A percentile compares a stretch with the other conserved stretches of the same genome.
These are phyloP conservation scores for Mucor plumbeus DNA, from an alignment of 371 early-diverging fungal genomes.

Conservation along the genomic window DNA sequence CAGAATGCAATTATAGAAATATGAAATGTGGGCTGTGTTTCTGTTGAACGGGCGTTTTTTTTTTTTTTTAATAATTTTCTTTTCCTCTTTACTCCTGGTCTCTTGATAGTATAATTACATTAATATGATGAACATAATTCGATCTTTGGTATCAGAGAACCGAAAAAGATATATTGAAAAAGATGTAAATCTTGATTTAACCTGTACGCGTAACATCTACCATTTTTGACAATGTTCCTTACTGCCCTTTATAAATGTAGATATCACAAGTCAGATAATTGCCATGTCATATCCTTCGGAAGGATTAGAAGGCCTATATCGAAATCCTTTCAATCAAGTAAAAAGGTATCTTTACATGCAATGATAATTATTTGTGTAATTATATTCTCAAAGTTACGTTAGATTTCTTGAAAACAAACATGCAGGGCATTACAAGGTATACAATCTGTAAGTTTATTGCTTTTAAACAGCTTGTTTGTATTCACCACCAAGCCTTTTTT, in stretches of 20 bases:
- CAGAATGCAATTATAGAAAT: background rate
- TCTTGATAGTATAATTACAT: background rate
- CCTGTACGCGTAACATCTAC: slow-evolving; percentile 43
- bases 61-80: slow-evolving; percentile 3
- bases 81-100: background rate
- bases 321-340: slow-evolving; percentile 65
- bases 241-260: slow-evolving; percentile 27
- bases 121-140: slow-evolving; percentile 43
- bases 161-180: slow-evolving; percentile 56
- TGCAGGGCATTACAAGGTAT: slow-evolving; percentile 66
- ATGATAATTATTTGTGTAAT: background rate
- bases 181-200: slow-evolving; percentile 68
- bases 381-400: background rate
- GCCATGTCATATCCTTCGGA: slow-evolving; percentile 76
- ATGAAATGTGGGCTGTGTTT: background rate
- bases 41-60: slow-evolving; percentile 1
- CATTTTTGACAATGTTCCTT: too few species aligned
- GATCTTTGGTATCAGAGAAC: slow-evolving; percentile 56
- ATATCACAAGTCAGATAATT: slow-evolving; percentile 67
- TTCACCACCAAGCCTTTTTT: background rate
- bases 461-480: background rate
- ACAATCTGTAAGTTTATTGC: slow-evolving; percentile 61
- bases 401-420: slow-evolving; percentile 70
- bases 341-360: slow-evolving; percentile 49
- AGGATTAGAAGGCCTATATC: slow-evolving; percentile 68